Conservation (phyloP, 2,329 filamentous ascomycete species). For the Colletotrichum spaethianum region DNA sequence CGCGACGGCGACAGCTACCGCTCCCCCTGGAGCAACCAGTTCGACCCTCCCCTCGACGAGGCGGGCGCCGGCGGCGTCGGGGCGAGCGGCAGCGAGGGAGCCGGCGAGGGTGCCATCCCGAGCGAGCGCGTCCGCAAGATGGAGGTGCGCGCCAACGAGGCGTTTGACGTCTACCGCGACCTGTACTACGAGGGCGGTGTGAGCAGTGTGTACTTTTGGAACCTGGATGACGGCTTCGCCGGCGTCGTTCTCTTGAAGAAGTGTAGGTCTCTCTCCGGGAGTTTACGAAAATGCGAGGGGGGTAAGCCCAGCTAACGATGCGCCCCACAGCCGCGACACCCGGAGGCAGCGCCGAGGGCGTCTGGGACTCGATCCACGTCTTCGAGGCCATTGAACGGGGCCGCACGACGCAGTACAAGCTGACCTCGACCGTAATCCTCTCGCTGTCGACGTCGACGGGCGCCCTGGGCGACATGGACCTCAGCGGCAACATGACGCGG, state of each 20-base stretch:
- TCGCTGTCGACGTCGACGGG: conserved; percentile 76
- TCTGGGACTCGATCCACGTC: conserved; percentile 99
- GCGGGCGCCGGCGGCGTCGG: conserved; percentile 66
- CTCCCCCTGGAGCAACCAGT: conserved; percentile 99
- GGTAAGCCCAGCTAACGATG: neutral
- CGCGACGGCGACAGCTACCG: conserved; percentile 98
- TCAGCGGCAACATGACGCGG: conserved; percentile 97
- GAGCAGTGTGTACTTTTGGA: conserved; percentile 98
- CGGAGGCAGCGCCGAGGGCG: conserved; percentile 78
- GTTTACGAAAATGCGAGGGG: neutral
- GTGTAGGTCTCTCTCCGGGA: conserved; percentile 65
- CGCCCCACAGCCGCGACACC: conserved; percentile 72
- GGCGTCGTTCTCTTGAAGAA: conserved; percentile 98
- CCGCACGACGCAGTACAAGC: conserved; percentile 94
- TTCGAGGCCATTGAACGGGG: conserved; percentile 96
- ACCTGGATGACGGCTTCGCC: conserved; percentile 96
- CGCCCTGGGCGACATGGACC: conserved; percentile 86
- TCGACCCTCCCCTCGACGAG: conserved; percentile 88
- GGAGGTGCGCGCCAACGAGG: conserved; percentile 94
- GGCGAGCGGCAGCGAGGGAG: conserved; percentile 68
- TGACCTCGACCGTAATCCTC: conserved; percentile 96
- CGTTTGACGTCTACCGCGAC: conserved; percentile 96
- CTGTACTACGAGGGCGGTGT: conserved; percentile 98
- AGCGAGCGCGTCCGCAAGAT: conserved; percentile 93
- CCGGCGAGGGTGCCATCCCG: conserved; percentile 86